A percentile compares a stretch with the other conserved stretches of the same genome.
phyloP scores from a whole-genome alignment of 2,329 filamentous ascomycete species.

The Tolypocladium tropicale region DNA sequence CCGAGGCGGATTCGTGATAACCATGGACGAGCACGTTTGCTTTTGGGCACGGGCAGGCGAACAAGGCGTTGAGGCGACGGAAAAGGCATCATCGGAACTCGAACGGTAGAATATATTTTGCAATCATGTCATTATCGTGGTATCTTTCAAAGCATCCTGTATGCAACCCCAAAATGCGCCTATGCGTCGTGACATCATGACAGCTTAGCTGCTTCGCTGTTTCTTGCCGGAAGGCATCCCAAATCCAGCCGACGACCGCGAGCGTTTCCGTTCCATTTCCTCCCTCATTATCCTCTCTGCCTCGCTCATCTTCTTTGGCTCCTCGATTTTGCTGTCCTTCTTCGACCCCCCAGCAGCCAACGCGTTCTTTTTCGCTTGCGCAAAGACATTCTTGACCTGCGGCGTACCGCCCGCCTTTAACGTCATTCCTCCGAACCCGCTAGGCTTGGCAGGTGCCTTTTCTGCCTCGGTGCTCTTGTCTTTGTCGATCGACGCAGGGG shows the following conservation, averaged over 20 bases:
- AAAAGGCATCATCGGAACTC: neutral
- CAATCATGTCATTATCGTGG: slow-evolving; percentile 1
- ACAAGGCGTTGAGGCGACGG: slow-evolving; percentile 19
- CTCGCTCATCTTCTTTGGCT: slow-evolving; percentile 77
- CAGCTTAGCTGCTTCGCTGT: slow-evolving; percentile 25
- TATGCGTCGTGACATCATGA: neutral
- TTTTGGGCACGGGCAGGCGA: slow-evolving; percentile 15
- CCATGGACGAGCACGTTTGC: slow-evolving; percentile 3
- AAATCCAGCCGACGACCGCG: slow-evolving; percentile 36
- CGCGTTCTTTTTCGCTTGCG: slow-evolving; percentile 57
- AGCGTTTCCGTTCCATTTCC: slow-evolving; percentile 62
- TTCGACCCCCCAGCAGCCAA: slow-evolving; percentile 45
- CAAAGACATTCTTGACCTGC: slow-evolving; percentile 71
- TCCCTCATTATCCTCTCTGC: slow-evolving; percentile 84
- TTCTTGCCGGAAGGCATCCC: slow-evolving; percentile 41
- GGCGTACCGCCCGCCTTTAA: slow-evolving; percentile 55
- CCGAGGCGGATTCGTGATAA: slow-evolving; percentile 33
- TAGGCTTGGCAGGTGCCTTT: slow-evolving; percentile 19
- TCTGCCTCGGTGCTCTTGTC: slow-evolving; percentile 5
- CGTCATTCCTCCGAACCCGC: slow-evolving; percentile 34
- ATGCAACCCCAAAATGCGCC: slow-evolving; percentile 6
- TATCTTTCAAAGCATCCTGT: slow-evolving; percentile 4
- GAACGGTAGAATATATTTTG: neutral
- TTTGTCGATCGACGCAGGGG: slow-evolving; percentile 6
- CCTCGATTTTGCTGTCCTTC: slow-evolving; percentile 46